phyloP scores from a whole-genome alignment of 176 grass and related monocot species.

The Musa beccarii region DNA sequence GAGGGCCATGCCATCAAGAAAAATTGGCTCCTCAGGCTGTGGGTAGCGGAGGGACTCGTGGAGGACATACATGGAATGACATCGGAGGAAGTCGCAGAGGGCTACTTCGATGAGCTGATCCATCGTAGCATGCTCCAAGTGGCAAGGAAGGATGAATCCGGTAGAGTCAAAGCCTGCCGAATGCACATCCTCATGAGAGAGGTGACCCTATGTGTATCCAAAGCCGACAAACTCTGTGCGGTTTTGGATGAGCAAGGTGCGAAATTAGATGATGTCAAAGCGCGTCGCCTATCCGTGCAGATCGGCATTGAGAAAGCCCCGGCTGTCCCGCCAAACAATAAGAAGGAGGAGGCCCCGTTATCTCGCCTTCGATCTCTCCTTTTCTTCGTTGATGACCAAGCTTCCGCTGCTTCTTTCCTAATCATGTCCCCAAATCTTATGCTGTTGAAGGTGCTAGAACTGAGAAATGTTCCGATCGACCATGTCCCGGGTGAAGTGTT shows the following conservation, averaged over 20 bases:
- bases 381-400: background rate
- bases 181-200: background rate
- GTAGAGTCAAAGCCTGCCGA: background rate
- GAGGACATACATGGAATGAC: background rate
- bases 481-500: conserved; percentile 24
- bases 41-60: background rate
- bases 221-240: background rate
- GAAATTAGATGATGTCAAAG: no score
- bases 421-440: background rate
- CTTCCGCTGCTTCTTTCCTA: background rate
- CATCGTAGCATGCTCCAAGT: background rate
- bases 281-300: background rate
- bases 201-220: background rate
- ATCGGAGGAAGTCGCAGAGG: background rate
- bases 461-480: conserved; percentile 18
- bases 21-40: background rate
- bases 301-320: background rate
- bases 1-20: background rate
- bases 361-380: background rate
- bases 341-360: background rate
- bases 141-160: background rate
- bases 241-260: background rate
- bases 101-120: background rate
- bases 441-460: conserved; percentile 26
- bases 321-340: background rate